phyloP scores from a whole-genome alignment of 257 asterid genomes.

The Marsdenia floribunda region DNA sequence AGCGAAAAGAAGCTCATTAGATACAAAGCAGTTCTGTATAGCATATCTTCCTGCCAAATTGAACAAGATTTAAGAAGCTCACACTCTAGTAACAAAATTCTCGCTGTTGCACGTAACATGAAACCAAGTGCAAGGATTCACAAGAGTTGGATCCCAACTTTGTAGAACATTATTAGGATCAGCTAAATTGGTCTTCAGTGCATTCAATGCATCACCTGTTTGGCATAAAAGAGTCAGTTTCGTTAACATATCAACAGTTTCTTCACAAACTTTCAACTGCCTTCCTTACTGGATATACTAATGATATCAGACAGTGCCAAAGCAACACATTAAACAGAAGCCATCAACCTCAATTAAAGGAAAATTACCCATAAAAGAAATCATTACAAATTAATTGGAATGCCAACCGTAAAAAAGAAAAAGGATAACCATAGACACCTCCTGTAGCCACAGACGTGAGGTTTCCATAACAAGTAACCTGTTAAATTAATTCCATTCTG shows the following conservation, averaged over 20 bases:
- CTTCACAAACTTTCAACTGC: background rate
- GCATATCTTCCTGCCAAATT: constrained; percentile 10
- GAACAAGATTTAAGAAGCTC: constrained; percentile 25
- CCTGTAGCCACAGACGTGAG: no score
- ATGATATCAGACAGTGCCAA: background rate
- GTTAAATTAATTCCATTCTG: background rate
- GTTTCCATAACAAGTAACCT: background rate
- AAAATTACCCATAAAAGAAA: background rate
- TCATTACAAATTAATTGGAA: background rate
- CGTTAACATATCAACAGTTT: background rate
- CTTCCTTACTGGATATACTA: constrained; percentile 3
- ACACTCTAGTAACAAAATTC: constrained; percentile 89
- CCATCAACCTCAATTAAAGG: background rate
- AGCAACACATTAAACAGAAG: background rate
- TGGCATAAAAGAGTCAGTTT: constrained; percentile 16
- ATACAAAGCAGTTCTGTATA: background rate
- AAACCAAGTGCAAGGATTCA: constrained; percentile 98
- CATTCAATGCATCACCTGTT: constrained; percentile 93
- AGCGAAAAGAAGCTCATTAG: constrained; percentile 6
- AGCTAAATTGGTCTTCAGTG: constrained; percentile 60
- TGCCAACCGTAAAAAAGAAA: background rate
- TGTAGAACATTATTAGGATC: constrained; percentile 92
- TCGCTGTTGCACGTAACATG: constrained; percentile 87
- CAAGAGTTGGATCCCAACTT: constrained; percentile 98
- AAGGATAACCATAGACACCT: background rate